phyloP scores from a whole-genome alignment of 768 basidiomycete species.

The Macrolepiota albuminosa region DNA sequence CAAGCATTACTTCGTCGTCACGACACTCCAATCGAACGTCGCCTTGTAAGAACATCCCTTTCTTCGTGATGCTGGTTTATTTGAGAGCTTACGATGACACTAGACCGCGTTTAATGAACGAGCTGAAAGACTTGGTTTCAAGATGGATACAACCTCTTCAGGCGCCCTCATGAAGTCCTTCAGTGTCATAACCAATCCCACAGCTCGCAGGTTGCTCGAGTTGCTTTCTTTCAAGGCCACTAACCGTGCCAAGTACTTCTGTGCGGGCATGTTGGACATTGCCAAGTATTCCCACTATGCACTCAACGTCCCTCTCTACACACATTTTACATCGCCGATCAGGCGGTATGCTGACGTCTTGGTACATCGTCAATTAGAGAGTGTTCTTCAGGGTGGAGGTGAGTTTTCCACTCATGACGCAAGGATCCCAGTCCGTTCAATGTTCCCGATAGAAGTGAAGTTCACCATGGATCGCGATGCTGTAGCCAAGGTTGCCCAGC shows the following conservation, averaged over 20 bases:
- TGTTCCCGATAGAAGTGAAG: conserved; percentile 61
- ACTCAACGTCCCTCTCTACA: conserved; percentile 87
- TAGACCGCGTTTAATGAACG: conserved; percentile 78
- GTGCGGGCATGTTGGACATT: conserved; percentile 98
- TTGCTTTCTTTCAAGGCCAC: conserved; percentile 88
- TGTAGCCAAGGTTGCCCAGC: conserved; percentile 95
- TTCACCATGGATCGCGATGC: conserved; percentile 98
- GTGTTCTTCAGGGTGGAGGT: conserved; percentile 72
- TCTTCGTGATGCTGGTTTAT: not conserved
- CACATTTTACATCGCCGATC: conserved; percentile 90
- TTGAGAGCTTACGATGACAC: conserved; percentile 8
- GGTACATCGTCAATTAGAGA: conserved; percentile 95
- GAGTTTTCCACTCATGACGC: conserved; percentile 16
- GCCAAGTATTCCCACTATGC: conserved; percentile 96
- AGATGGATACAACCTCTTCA: conserved; percentile 74
- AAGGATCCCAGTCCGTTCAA: conserved; percentile 6
- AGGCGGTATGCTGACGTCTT: conserved; percentile 91
- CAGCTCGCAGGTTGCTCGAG: conserved; percentile 75
- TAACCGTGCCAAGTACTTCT: conserved; percentile 96
- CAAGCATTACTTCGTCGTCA: conserved; percentile 96
- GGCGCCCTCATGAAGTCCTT: conserved; percentile 85
- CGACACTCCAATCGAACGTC: conserved; percentile 87
- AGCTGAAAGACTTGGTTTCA: conserved; percentile 77
- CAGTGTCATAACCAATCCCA: conserved; percentile 64
- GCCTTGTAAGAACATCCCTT: conserved; percentile 53